phyloP scores from a whole-genome alignment of 176 grass and related monocot genomes.

The Microstegium vimineum region DNA sequence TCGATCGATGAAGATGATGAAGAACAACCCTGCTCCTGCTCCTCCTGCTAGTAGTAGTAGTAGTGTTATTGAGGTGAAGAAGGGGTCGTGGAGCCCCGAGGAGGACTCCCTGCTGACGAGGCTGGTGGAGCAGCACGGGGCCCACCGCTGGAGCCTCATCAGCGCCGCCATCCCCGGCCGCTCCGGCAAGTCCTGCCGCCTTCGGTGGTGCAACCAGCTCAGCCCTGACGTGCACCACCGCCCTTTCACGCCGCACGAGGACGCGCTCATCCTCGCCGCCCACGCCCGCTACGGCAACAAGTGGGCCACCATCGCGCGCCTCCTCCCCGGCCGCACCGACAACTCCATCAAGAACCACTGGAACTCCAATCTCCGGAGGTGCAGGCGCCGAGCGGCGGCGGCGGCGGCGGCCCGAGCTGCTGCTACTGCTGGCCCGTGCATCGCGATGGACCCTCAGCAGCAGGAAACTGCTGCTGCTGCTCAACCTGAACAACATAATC shows the following conservation, averaged over 20 bases:
- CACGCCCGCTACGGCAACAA: slow-evolving; percentile 50
- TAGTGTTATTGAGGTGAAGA: slow-evolving; percentile 10
- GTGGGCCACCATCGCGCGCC: slow-evolving; percentile 71
- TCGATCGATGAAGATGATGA: not conserved
- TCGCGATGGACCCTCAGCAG: too few species aligned
- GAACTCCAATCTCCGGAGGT: slow-evolving; percentile 57
- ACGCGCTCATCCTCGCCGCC: slow-evolving; percentile 20
- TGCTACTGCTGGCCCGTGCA: not conserved
- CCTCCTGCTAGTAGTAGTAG: too few species aligned
- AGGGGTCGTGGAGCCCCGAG: slow-evolving; percentile 50
- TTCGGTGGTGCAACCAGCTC: slow-evolving; percentile 57
- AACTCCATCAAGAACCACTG: slow-evolving; percentile 80
- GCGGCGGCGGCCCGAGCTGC: not conserved
- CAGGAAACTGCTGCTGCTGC: not conserved
- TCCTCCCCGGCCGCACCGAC: slow-evolving; percentile 62
- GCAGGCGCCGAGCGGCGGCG: not conserved
- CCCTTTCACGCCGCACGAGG: slow-evolving; percentile 37
- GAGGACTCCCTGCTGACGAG: slow-evolving; percentile 41
- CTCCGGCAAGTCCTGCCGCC: slow-evolving; percentile 51
- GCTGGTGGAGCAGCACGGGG: slow-evolving; percentile 40
- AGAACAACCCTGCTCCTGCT: not conserved
- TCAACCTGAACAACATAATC: not conserved
- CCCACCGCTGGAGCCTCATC: slow-evolving; percentile 48
- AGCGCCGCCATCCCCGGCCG: slow-evolving; percentile 16
- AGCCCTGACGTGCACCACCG: slow-evolving; percentile 32